Evolutionary conservation across 2,329 filamentous ascomycete genomes (phyloP), one percentile per base, ranked within the genome.

Genomic region (Blastomyces parvus): DNA sequence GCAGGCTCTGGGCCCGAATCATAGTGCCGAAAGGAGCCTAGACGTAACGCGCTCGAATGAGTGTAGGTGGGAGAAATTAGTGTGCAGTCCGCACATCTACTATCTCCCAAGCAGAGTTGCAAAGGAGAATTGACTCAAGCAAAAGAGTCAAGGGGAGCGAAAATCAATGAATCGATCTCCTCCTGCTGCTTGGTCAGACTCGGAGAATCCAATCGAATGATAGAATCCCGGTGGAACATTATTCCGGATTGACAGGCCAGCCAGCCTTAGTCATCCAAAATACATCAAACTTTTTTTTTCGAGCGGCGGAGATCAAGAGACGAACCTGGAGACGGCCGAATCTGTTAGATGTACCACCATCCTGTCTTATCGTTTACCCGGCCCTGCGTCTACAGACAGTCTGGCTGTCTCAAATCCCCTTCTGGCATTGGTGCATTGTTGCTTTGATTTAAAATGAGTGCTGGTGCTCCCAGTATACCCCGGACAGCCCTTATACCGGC

Each of bases 1-100:
- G 83, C 71, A 87, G 76, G 68, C 82, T 83, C 76, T 85, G 84
- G 71, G 83, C 81, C 78, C 85, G 84, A 74, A 86, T 80, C 86
- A 88, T 88, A 75, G 77, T 82, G 71, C 65, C 68, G 62, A 63
- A 61, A 44, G 13, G 38, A 44, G 22, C 33, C 22, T 27, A 13
- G 38, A 36, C 63, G 62, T 53, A 57, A 57, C 53, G 57, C 62
- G 63, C 62, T 65, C 60, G 57, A 55, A 64, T 36, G 66, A 66
- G 63, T 58, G 44, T 65, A 61, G 53, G 59, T 27, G 61, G 60
- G 59, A 44, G 58, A 46, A 56, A 25, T 33, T 53, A 11, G 22
- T 8, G 22, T 25, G 40, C 50, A 27, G 42, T 48, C 59, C 55
- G 50, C 59, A 22, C 50, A 59, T 52, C 44, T n/a, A 50, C 33